These are phyloP conservation scores for Cystobasidiopsis lactophilus DNA, from an alignment of 768 basidiomycete species.

Conservation along the genomic window DNA sequence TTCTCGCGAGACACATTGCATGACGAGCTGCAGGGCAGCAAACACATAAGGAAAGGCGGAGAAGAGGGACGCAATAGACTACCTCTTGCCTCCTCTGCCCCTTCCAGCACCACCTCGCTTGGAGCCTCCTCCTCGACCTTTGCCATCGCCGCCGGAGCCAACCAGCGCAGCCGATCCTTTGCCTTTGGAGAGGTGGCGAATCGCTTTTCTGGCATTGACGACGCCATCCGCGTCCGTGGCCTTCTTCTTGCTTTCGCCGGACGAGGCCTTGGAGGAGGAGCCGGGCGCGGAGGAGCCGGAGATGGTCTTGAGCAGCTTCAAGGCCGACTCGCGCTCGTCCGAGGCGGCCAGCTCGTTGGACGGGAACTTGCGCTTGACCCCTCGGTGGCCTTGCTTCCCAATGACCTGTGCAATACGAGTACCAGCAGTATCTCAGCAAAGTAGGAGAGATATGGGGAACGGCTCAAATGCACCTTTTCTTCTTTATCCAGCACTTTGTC, in stretches of 20 bases:
- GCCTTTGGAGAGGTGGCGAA: constrained; percentile 34
- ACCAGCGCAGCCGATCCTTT: constrained; percentile 7
- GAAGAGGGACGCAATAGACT: neutral
- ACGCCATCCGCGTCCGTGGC: constrained; percentile 31
- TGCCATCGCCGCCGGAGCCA: neutral
- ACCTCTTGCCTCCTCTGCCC: too few relatives aligned
- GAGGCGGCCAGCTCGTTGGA: constrained; percentile 45
- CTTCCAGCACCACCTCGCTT: too few relatives aligned
- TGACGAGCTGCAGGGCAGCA: too few relatives aligned
- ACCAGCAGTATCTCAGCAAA: too few relatives aligned
- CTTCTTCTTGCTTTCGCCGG: constrained; percentile 22
- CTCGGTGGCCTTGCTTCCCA: constrained; percentile 30
- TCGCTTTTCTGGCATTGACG: constrained; percentile 72
- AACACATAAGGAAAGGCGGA: neutral
- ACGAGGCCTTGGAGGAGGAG: constrained; percentile 17
- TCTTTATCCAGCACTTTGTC: too few relatives aligned
- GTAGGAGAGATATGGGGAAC: too few relatives aligned
- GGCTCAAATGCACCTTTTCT: too few relatives aligned
- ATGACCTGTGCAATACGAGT: too few relatives aligned
- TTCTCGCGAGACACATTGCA: too few relatives aligned
- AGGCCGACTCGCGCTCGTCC: constrained; percentile 47
- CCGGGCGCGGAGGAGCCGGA: constrained; percentile 26
- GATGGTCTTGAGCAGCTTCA: constrained; percentile 40
- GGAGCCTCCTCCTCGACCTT: too few relatives aligned
- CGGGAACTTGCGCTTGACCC: constrained; percentile 89